These are phyloP conservation scores for Tilletia setariae DNA, from an alignment of 1,284 basidiomycete species.

Conservation along the genomic window DNA sequence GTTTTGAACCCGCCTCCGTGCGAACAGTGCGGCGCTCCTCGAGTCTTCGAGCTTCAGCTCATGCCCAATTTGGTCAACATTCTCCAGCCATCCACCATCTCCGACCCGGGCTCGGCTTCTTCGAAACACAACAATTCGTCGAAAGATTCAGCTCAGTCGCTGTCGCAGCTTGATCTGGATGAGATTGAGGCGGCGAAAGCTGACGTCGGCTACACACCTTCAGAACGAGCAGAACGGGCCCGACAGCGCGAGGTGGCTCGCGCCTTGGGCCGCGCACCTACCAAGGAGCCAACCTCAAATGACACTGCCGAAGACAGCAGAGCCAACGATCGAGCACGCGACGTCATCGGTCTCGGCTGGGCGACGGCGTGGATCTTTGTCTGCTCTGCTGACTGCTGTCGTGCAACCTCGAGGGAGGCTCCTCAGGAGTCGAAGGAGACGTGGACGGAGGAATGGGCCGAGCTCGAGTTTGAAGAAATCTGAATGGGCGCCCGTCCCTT, in stretches of 20 bases:
- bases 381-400: slow-evolving; percentile 42
- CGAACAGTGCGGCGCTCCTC: slow-evolving; percentile 32
- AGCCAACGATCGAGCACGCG: background rate
- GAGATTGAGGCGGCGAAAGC: slow-evolving; percentile 29
- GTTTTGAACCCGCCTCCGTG: slow-evolving; percentile 34
- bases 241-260: slow-evolving; percentile 15
- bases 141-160: slow-evolving; percentile 8
- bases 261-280: slow-evolving; percentile 6
- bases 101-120: too few relatives aligned
- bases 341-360: slow-evolving; percentile 44
- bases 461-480: slow-evolving; percentile 6
- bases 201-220: slow-evolving; percentile 37
- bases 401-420: background rate
- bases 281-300: background rate
- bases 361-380: slow-evolving; percentile 48
- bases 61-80: slow-evolving; percentile 53
- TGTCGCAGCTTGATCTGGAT: background rate
- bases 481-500: background rate
- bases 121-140: background rate
- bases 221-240: slow-evolving; percentile 31
- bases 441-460: slow-evolving; percentile 15
- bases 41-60: slow-evolving; percentile 52
- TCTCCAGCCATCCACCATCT: slow-evolving; percentile 31
- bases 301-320: background rate
- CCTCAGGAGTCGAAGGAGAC: background rate